Evolutionary conservation across 495 filamentous ascomycete genomes (phyloP), one percentile per base, ranked within the genome.

Genomic region (Poronia punctata): DNA sequence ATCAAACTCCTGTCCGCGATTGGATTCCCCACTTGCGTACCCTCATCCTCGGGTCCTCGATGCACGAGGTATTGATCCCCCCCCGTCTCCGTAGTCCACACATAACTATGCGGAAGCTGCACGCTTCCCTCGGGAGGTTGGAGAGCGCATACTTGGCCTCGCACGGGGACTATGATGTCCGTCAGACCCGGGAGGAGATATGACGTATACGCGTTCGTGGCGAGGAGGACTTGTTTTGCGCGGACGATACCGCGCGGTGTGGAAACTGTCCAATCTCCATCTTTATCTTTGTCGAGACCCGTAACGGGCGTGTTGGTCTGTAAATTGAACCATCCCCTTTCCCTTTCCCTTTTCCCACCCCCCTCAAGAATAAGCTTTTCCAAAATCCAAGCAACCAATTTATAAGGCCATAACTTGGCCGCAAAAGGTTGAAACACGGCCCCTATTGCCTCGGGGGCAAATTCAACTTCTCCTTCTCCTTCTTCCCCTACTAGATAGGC

Each of bases 61-160:
- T 95, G 85, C 15, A 83, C 71, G 1, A 93, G 71, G 53, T 92
- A 95, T 52, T 92, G 83, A 48, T 80, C 76, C 43, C 75, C 51
- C 11, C 56, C 50, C 74, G 46, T 82, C 65, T 33, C 58, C 54
- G 46, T 71, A 58, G 26, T 64, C 44, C 16, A 65, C 40, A 21
- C 44, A 46, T 28, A 47, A 45, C 45, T 52, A 43, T 4, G 46
- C 16, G 1, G 45, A 21, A 45, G 27, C 34, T 45, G 42, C 2
- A 24, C 8, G 2, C 20, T 28, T 15, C 62, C 65, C 5, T 43
- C 44, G 7, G 65, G 64, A 1, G 84, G 82, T 0, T 74, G 46
- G 8, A 92, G 73, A 0, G 84, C 78, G 18, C 75, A 78, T 68
- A 92, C 80, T 35, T 85, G 79, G 1, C 83, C 83, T 12, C 83